Evolutionary conservation across 768 basidiomycete genomes (phyloP).

Genomic region (Lactarius quietus): DNA sequence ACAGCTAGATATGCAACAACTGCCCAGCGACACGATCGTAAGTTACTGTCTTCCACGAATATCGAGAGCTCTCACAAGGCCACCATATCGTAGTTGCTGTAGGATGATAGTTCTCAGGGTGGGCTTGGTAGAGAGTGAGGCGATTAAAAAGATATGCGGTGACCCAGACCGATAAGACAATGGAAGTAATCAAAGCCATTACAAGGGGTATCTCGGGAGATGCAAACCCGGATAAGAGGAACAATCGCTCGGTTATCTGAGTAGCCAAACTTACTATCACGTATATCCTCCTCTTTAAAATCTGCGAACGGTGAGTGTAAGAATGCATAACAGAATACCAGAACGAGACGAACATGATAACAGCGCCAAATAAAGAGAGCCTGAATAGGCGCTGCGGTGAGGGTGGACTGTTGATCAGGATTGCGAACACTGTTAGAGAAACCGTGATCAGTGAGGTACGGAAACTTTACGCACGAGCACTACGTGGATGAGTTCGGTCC

Average conservation of each 20-base stretch:
- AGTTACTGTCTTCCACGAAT: not conserved
- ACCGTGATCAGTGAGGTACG: not conserved
- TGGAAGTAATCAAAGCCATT: not conserved
- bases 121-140: too few species aligned
- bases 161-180: slow-evolving; percentile 2
- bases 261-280: slow-evolving; percentile 9
- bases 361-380: slow-evolving; percentile 18
- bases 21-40: not conserved
- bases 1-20: slow-evolving; percentile 12
- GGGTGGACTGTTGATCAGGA: slow-evolving; percentile 4
- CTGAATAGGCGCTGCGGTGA: slow-evolving; percentile 12
- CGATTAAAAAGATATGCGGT: slow-evolving; percentile 5
- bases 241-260: not conserved
- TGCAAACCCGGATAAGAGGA: not conserved
- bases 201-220: slow-evolving; percentile 10
- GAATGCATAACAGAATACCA: not conserved
- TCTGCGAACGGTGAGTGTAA: slow-evolving; percentile 3
- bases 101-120: not conserved
- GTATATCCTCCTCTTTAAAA: slow-evolving; percentile 8
- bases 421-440: not conserved
- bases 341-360: slow-evolving; percentile 10
- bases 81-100: not conserved
- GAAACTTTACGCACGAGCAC: slow-evolving; percentile 8
- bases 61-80: slow-evolving; percentile 13
- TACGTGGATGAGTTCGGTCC: slow-evolving; percentile 14